A percentile compares a stretch with the other conserved stretches of the same genome.
These are phyloP conservation scores for Betula pendula DNA, from an alignment of 306 rosid genomes.

Conservation along the genomic window DNA sequence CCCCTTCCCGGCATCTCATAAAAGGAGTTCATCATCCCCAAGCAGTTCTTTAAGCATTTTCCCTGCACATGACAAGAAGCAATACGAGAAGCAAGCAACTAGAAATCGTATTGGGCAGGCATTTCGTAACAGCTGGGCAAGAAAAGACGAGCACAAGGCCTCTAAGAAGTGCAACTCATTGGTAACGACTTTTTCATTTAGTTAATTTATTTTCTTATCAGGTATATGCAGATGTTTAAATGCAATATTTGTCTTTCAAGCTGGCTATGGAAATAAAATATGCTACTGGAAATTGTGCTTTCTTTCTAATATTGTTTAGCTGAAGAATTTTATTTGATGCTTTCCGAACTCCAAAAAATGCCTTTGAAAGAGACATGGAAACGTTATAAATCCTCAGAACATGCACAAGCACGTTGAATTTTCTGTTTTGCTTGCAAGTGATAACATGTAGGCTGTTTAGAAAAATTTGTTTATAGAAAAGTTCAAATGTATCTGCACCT, in stretches of 20 bases:
- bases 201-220: constrained; percentile 8
- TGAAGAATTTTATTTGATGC: background rate
- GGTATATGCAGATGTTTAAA: constrained; percentile 1
- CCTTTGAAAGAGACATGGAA: background rate
- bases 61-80: constrained; percentile 50
- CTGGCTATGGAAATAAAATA: constrained; percentile 3
- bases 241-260: background rate
- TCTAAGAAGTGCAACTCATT: constrained; percentile 57
- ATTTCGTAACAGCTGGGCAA: constrained; percentile 71
- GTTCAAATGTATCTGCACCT: background rate
- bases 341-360: background rate
- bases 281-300: constrained; percentile 5
- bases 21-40: constrained; percentile 33
- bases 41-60: constrained; percentile 30
- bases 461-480: background rate
- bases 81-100: constrained; percentile 42
- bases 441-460: background rate
- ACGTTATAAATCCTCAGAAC: background rate
- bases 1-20: constrained; percentile 42
- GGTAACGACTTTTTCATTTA: constrained; percentile 45
- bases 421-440: background rate
- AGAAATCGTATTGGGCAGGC: constrained; percentile 67
- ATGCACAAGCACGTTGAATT: background rate
- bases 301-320: background rate
- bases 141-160: constrained; percentile 70